Conservation (phyloP, 345 rosid genomes). For the Turnera subulata region DNA sequence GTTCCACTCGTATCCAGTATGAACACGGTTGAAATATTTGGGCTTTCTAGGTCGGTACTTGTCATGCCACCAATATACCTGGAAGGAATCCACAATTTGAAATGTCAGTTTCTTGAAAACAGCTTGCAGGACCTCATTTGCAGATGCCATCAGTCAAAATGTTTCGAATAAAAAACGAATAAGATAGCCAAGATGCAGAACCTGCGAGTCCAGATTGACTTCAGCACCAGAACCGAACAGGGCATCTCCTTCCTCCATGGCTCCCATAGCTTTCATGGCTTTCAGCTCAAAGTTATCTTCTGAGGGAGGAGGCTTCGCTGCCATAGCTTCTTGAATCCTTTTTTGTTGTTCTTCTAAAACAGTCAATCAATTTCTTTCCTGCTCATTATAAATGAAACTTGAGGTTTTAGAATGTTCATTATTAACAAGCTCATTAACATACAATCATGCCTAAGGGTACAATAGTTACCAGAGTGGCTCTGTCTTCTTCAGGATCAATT, state of each 20-base stretch:
- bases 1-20: conserved; percentile 98
- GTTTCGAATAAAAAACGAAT: no score
- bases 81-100: conserved; percentile 18
- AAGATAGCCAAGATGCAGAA: conserved; percentile 9
- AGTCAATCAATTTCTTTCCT: conserved; percentile 67
- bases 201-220: conserved; percentile 92
- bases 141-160: no score
- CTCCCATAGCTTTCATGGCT: conserved; percentile 94
- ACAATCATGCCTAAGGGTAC: no score
- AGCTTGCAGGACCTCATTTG: no score
- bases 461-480: conserved; percentile 60
- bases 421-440: no score
- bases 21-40: conserved; percentile 88
- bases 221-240: conserved; percentile 89
- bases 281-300: conserved; percentile 84
- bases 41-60: conserved; percentile 95
- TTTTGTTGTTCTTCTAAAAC: conserved; percentile 72
- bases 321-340: conserved; percentile 65
- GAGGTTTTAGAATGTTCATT: no score
- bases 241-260: conserved; percentile 95
- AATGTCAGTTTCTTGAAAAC: not conserved
- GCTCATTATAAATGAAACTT: conserved; percentile 8
- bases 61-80: conserved; percentile 99
- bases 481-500: conserved; percentile 91
- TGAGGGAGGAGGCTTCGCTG: conserved; percentile 58